These are phyloP conservation scores for Alternaria ethzedia DNA, from an alignment of 2,329 filamentous ascomycete species.

Conservation along the genomic window DNA sequence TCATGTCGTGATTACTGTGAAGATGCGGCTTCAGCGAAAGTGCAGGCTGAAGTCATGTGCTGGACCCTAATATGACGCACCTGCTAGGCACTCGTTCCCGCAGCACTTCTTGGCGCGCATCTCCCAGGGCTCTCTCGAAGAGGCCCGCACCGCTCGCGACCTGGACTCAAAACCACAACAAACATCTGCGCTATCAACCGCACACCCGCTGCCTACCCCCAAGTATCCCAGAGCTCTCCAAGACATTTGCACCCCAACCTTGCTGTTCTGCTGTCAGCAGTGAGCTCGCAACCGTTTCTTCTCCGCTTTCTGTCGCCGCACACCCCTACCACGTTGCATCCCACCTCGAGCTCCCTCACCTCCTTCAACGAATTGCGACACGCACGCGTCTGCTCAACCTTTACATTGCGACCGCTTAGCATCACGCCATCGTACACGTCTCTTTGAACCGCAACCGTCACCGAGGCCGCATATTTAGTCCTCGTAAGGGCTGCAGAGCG, in stretches of 20 bases:
- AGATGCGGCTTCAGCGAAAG: neutral
- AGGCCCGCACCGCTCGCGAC: constrained; percentile 16
- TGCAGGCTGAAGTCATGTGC: constrained; percentile 8
- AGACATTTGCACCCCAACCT: constrained; percentile 4
- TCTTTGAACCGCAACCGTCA: constrained; percentile 10
- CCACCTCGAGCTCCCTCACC: constrained; percentile 27
- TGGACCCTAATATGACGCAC: constrained; percentile 19
- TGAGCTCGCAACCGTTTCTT: constrained; percentile 23
- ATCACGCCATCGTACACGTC: neutral
- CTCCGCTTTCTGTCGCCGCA: constrained; percentile 39
- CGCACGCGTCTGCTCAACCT: neutral
- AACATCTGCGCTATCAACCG: constrained; percentile 25
- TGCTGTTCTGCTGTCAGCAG: constrained; percentile 10
- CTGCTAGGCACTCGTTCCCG: constrained; percentile 5
- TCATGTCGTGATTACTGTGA: neutral
- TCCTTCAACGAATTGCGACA: constrained; percentile 9
- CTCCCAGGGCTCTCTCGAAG: constrained; percentile 7
- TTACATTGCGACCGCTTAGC: neutral
- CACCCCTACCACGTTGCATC: constrained; percentile 32
- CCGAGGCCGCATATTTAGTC: constrained; percentile 18
- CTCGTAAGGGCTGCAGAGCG: constrained; percentile 15
- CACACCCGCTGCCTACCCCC: constrained; percentile 9
- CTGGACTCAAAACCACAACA: constrained; percentile 28
- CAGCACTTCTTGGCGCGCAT: constrained; percentile 4
- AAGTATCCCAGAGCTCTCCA: constrained; percentile 2